Percentiles rank a stretch among this genome's conserved stretches.
These are phyloP conservation scores for Ceratobasidium sp. DNA, from an alignment of 1,284 basidiomycete species.

Conservation along the genomic window DNA sequence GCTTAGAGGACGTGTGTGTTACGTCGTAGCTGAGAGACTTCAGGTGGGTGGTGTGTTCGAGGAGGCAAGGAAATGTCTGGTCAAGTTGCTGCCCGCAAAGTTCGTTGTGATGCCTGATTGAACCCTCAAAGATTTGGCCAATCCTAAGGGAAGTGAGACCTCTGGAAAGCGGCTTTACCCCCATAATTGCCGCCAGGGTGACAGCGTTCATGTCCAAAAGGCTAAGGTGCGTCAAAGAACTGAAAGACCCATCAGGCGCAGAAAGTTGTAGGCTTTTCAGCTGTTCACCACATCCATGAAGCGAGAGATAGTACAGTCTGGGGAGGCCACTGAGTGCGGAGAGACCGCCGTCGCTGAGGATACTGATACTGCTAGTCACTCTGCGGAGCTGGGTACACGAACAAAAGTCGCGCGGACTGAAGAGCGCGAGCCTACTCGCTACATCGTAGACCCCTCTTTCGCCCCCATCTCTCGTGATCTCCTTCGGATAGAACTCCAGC, in stretches of 20 bases:
- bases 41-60: neutral
- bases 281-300: neutral
- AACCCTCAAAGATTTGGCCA: neutral
- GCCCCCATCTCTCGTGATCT: neutral
- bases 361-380: neutral
- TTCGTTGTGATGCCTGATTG: too few relatives aligned
- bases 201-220: neutral
- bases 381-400: conserved; percentile 9
- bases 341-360: conserved; percentile 10
- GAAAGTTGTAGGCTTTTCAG: neutral
- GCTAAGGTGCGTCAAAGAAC: neutral
- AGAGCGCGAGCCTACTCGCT: neutral
- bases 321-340: conserved; percentile 11
- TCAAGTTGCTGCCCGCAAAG: neutral
- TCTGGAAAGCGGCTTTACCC: neutral
- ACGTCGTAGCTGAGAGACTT: neutral
- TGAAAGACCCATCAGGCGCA: conserved; percentile 16
- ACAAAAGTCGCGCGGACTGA: neutral
- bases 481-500: conserved; percentile 4
- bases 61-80: neutral
- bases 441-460: too few relatives aligned
- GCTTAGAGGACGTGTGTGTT: too few relatives aligned
- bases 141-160: conserved; percentile 7
- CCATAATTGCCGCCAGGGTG: neutral
- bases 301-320: neutral